A percentile compares a stretch with the other conserved stretches of the same genome.
phyloP scores from a whole-genome alignment of 805 yeast genomes.

The Wickerhamiella galacta region DNA sequence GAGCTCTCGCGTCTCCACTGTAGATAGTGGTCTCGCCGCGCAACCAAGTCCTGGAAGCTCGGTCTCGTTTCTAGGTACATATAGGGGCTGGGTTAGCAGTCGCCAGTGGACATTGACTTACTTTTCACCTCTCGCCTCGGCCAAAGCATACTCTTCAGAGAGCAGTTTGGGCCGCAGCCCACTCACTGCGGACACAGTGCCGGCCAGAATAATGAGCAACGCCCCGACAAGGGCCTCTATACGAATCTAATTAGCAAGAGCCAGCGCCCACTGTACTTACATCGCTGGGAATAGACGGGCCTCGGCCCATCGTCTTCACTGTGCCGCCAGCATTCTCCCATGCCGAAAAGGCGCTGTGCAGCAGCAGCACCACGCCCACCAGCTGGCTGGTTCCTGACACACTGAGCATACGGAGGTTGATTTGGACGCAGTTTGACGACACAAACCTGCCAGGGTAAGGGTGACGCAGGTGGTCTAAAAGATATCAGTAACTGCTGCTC shows the following conservation, averaged over 20 bases:
- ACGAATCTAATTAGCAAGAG: constrained; percentile 20
- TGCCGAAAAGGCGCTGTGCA: constrained; percentile 2
- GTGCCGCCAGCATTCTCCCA: background rate
- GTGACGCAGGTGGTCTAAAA: background rate
- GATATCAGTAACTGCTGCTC: background rate
- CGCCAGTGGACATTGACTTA: no score
- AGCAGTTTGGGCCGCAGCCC: constrained; percentile 32
- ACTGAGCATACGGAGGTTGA: background rate
- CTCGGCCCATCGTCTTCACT: background rate
- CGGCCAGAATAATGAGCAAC: constrained; percentile 24
- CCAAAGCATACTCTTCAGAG: constrained; percentile 31
- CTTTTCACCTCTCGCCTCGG: constrained; percentile 32
- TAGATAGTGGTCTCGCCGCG: constrained; percentile 30
- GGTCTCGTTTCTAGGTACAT: constrained; percentile 34
- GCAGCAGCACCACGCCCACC: background rate
- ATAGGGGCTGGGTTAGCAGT: no score
- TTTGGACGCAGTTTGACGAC: background rate
- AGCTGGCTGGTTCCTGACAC: no score
- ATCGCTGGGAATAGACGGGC: constrained; percentile 2
- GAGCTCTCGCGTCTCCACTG: constrained; percentile 16
- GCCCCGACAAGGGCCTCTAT: constrained; percentile 37
- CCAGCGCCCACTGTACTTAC: constrained; percentile 5
- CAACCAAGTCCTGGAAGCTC: constrained; percentile 33
- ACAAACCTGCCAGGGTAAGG: background rate
- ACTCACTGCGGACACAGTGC: constrained; percentile 20